Conservation (phyloP, 179 eudicot species). For the Spinacia oleracea region DNA sequence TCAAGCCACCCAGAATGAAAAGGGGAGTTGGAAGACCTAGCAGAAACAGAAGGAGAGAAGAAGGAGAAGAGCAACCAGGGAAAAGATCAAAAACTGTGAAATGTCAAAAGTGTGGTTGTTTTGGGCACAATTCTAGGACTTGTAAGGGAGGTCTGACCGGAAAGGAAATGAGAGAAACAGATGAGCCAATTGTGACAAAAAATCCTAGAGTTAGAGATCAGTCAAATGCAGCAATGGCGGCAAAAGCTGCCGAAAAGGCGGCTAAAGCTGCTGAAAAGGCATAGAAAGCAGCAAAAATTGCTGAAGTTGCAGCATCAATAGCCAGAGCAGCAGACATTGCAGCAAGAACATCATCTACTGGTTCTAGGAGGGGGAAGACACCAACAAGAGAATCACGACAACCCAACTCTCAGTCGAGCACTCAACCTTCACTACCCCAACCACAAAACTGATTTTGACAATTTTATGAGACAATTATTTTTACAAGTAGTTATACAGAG, state of each 20-base stretch:
- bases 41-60: neutral
- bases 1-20: neutral
- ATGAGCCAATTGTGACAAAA: neutral
- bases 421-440: too few relatives aligned
- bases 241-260: neutral
- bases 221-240: neutral
- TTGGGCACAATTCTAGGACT: neutral
- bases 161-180: neutral
- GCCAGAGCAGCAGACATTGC: too few relatives aligned
- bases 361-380: too few relatives aligned
- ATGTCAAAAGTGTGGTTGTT: neutral
- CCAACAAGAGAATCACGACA: too few relatives aligned
- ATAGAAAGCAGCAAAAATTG: too few relatives aligned
- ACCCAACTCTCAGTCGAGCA: too few relatives aligned
- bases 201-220: neutral
- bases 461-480: too few relatives aligned
- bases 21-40: neutral
- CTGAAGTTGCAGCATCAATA: too few relatives aligned
- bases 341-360: too few relatives aligned
- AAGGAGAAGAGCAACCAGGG: neutral
- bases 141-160: neutral
- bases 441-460: too few relatives aligned
- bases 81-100: neutral
- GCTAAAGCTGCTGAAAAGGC: too few relatives aligned
- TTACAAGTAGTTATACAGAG: too few relatives aligned